Percentiles rank a stretch among this genome's conserved stretches.
These are phyloP conservation scores for Backusella circina DNA, from an alignment of 192 early-diverging fungal genomes.

Conservation along the genomic window DNA sequence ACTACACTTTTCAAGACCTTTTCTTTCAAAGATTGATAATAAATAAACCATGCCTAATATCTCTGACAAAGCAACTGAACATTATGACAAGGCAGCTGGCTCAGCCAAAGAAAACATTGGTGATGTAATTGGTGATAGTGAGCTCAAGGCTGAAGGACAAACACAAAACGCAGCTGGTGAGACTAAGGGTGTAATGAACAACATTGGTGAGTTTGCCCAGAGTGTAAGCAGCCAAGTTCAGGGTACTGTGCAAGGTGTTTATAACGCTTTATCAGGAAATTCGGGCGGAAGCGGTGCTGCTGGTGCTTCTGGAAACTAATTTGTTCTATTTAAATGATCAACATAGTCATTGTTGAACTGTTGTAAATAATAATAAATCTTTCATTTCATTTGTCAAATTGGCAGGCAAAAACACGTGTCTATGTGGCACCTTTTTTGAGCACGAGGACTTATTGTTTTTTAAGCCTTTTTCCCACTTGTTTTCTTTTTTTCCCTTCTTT, in stretches of 20 bases:
- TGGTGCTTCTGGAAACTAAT: not conserved
- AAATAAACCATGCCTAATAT: not conserved
- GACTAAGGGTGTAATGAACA: not conserved
- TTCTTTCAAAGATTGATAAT: not conserved
- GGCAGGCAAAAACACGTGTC: not conserved
- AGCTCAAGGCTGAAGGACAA: not conserved
- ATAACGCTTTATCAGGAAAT: not conserved
- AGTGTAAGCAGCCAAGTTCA: not conserved
- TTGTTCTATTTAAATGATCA: not conserved
- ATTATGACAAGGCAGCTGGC: not conserved
- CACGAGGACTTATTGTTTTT: constrained; percentile 3
- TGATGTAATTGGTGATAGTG: not conserved
- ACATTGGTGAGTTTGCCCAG: not conserved
- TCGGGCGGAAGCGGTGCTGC: not conserved
- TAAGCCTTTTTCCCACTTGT: not conserved
- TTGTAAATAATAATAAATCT: not conserved
- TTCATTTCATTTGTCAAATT: not conserved
- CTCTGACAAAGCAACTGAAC: not conserved
- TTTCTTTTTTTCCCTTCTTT: not conserved
- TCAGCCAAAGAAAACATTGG: not conserved
- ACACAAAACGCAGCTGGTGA: not conserved
- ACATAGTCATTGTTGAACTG: not conserved
- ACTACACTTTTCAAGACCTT: not conserved
- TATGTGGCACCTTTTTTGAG: not conserved
- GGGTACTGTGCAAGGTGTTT: not conserved